These are phyloP conservation scores for Bruguiera gymnorhiza DNA, from an alignment of 345 rosid species.

Conservation along the genomic window DNA sequence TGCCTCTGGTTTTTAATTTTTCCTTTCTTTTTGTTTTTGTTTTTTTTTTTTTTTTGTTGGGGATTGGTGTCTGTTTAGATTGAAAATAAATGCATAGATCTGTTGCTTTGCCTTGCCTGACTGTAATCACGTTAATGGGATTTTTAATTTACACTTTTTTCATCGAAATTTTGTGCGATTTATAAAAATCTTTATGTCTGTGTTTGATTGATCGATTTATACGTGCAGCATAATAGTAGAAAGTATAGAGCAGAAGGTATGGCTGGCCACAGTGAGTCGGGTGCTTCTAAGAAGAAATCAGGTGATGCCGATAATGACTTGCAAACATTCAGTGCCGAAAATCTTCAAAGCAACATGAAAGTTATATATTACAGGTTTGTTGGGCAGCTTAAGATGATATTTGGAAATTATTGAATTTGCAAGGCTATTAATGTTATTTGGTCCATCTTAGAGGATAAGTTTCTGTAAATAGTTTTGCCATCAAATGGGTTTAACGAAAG, in stretches of 20 bases:
- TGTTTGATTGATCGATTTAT: neutral
- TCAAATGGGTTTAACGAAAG: too few relatives aligned
- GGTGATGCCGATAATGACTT: conserved; percentile 53
- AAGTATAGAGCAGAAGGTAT: conserved; percentile 24
- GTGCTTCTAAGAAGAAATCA: conserved; percentile 60
- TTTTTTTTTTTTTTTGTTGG: too few relatives aligned
- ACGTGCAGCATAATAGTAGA: neutral
- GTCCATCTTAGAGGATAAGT: neutral
- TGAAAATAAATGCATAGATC: conserved; percentile 1
- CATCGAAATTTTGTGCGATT: neutral
- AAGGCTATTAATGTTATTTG: too few relatives aligned
- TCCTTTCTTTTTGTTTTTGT: too few relatives aligned
- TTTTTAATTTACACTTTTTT: too few relatives aligned
- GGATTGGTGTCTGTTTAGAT: neutral
- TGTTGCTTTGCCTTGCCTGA: neutral
- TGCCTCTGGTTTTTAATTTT: neutral
- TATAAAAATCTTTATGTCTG: neutral
- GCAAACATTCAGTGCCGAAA: conserved; percentile 66
- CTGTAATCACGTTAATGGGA: neutral
- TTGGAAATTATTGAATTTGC: neutral
- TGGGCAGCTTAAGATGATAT: neutral
- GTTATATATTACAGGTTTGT: conserved; percentile 80
- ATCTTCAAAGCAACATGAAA: conserved; percentile 90
- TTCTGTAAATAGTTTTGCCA: neutral
- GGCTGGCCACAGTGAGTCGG: conserved; percentile 51